Evolutionary conservation across 805 yeast species (phyloP).

Genomic region (Brettanomyces sp.): DNA sequence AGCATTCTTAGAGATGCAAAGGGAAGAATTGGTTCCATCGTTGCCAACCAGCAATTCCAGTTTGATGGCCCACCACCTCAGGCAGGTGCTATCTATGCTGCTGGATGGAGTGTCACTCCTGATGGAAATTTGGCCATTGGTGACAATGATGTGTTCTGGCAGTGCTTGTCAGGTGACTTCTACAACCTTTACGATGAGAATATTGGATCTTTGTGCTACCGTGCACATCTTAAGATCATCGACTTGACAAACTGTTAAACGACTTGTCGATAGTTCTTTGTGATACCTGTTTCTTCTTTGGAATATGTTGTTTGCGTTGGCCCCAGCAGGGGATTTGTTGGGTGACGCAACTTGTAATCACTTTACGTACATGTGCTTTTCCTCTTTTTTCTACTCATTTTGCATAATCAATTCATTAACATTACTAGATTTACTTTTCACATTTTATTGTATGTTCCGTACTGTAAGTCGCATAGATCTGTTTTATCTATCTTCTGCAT

Average conservation of each 20-base stretch:
- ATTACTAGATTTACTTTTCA: too few species aligned
- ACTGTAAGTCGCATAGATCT: too few species aligned
- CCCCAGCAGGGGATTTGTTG: too few species aligned
- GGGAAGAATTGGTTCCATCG: constrained; percentile 50
- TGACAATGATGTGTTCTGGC: constrained; percentile 37
- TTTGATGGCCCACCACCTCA: constrained; percentile 61
- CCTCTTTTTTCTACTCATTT: too few species aligned
- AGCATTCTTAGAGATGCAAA: constrained; percentile 35
- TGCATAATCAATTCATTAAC: too few species aligned
- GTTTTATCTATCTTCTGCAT: too few species aligned
- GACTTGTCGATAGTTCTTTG: too few species aligned
- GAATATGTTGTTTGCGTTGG: too few species aligned
- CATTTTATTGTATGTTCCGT: too few species aligned
- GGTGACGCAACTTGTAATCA: background rate
- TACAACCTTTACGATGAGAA: constrained; percentile 47
- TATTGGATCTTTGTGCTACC: constrained; percentile 37
- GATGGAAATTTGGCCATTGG: constrained; percentile 44
- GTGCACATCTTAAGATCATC: constrained; percentile 34
- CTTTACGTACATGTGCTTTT: background rate
- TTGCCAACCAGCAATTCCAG: constrained; percentile 56
- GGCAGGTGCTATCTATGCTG: constrained; percentile 46
- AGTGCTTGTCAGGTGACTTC: constrained; percentile 48
- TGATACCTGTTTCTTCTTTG: too few species aligned
- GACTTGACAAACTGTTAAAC: constrained; percentile 30
- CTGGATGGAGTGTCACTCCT: constrained; percentile 38